Evolutionary conservation across 2,329 filamentous ascomycete genomes (phyloP), one percentile per base, ranked within the genome.

Genomic region (Talaromyces sp.): DNA sequence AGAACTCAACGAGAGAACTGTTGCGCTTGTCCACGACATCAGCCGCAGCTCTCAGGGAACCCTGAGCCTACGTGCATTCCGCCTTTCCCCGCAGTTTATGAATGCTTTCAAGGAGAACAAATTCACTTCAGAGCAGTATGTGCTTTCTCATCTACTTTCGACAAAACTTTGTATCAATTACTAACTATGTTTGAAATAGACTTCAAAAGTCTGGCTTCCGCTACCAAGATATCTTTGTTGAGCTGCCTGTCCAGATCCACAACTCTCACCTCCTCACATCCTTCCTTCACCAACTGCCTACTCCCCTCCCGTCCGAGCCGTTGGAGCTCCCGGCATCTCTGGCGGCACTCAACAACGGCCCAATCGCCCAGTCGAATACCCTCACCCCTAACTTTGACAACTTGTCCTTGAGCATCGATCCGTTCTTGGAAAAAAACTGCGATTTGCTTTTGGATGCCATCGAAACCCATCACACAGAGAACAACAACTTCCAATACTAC

Each of bases 401-500:
- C 66, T 87, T 99, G 62, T 92, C 96, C 70, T 87, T 99, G 65
- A 91, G 90, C 67, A 96, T 98, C 78, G 95, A 99, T 76, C 95
- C 95, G 34, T 96, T 96, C 84, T 87, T 99, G 55, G 94, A 98
- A 85, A 96, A 97, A 86, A 96, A 94, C 58, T 96, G 92, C 81
- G 94, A 99, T 75, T 87, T 97, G 68, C 87, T 99, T 61, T 87
- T 98, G 65, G 95, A 99, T 74, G 92, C 90, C 82, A 96, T 99
- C 76, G 95, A 99, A 83, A 89, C 90, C 61, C 95, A 99, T 83
- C 95, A 98, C 82, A 96, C 93, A 64, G 95, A 99, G 80, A 89
- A 96, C 76, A 98, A 98, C 87, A 99, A 99, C 85, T 95, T 96
- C 82, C 93, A 97, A 79, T 91, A 90, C 85, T 97, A 97, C 83